Evolutionary conservation across 2,329 filamentous ascomycete genomes (phyloP).

Genomic region (Ophioceras dolichostomum): DNA sequence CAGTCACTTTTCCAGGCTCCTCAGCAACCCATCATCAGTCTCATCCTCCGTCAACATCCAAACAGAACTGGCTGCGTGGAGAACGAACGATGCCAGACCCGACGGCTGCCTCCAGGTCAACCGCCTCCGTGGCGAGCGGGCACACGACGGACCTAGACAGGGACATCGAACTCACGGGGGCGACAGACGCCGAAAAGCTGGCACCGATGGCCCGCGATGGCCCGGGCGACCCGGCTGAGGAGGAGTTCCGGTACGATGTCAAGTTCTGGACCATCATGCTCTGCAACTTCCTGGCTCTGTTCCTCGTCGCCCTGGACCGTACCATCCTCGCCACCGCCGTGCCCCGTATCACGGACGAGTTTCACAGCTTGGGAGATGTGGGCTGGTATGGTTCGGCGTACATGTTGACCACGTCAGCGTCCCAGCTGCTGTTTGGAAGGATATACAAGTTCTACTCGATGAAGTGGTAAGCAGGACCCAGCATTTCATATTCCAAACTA

Average conservation of each 20-base stretch:
- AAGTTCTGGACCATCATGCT: constrained; percentile 43
- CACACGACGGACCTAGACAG: constrained; percentile 7
- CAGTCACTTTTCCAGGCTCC: too few species aligned
- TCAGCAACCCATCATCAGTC: too few species aligned
- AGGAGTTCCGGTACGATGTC: too few species aligned
- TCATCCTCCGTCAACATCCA: too few species aligned
- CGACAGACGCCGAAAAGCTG: constrained; percentile 14
- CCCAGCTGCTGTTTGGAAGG: constrained; percentile 38
- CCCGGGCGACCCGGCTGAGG: constrained; percentile 38
- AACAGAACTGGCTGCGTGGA: too few species aligned
- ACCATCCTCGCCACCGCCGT: constrained; percentile 45
- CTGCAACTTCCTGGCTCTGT: constrained; percentile 41
- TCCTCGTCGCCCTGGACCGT: constrained; percentile 43
- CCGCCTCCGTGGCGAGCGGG: constrained; percentile 4
- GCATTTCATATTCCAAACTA: background rate
- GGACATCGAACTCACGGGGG: constrained; percentile 7
- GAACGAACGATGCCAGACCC: too few species aligned
- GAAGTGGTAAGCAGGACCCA: constrained; percentile 22
- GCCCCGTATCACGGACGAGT: constrained; percentile 42
- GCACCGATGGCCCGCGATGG: constrained; percentile 13
- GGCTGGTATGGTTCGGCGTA: constrained; percentile 53
- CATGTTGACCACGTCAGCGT: constrained; percentile 46
- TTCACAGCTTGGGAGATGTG: constrained; percentile 45
- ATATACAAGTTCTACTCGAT: constrained; percentile 42
- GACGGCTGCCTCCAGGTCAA: too few species aligned